Evolutionary conservation across 1,139 yeast genomes (phyloP).

Genomic region (Saccharomyces hybrid): DNA sequence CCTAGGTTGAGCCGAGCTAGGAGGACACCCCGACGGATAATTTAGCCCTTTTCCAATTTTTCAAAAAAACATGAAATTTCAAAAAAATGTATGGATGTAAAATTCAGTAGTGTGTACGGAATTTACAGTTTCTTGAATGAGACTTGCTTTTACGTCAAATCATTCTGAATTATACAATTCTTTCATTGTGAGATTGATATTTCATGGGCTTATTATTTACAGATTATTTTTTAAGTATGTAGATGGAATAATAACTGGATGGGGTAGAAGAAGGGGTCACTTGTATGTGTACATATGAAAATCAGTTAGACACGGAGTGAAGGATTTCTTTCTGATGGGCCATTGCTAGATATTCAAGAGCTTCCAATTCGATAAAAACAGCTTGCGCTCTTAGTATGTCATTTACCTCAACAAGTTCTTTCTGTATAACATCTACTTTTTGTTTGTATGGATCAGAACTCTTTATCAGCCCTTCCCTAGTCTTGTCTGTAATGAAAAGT

Average conservation of each 20-base stretch:
- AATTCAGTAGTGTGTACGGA: not conserved
- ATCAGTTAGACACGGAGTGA: not conserved
- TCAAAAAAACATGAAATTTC: not conserved
- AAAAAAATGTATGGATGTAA: not conserved
- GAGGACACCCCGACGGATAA: not conserved
- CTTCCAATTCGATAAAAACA: conserved; percentile 64
- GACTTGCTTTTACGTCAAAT: not conserved
- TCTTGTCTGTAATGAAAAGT: conserved; percentile 47
- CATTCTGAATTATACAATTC: not conserved
- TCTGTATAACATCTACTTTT: conserved; percentile 58
- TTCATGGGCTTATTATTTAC: not conserved
- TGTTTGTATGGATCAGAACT: conserved; percentile 39
- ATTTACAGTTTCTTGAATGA: not conserved
- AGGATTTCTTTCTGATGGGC: conserved; percentile 4
- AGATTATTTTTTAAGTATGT: not conserved
- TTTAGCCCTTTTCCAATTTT: conserved; percentile 7
- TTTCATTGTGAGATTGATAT: not conserved
- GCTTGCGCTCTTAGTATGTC: conserved; percentile 77
- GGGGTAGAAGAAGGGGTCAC: not conserved
- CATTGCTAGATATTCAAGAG: conserved; percentile 49
- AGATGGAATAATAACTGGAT: not conserved
- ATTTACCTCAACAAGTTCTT: conserved; percentile 78
- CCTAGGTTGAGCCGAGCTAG: not conserved
- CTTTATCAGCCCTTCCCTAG: conserved; percentile 29
- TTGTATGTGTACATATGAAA: not conserved